phyloP scores from a whole-genome alignment of 139 green algal genomes.

The Gonium pectorale region DNA sequence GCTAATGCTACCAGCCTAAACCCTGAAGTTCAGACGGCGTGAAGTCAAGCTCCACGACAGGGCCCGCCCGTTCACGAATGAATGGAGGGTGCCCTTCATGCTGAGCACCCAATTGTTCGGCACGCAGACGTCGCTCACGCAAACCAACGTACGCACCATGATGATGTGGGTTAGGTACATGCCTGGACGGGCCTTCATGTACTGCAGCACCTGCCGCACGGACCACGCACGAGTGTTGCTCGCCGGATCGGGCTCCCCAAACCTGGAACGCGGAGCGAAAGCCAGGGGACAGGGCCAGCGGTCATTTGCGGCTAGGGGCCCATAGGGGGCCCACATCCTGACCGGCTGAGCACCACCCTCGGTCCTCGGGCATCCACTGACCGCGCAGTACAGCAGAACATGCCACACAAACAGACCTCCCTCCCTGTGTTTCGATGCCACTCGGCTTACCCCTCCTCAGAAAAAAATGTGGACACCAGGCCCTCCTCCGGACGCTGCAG shows the following conservation, averaged over 20 bases:
- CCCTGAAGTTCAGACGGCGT: neutral
- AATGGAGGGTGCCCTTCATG: neutral
- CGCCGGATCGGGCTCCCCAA: neutral
- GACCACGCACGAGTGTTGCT: neutral
- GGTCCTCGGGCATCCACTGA: too few species aligned
- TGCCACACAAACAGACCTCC: too few species aligned
- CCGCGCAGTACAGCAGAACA: too few species aligned
- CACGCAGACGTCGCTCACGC: too few species aligned
- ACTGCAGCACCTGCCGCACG: slow-evolving; percentile 11
- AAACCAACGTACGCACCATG: neutral
- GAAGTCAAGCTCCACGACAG: neutral
- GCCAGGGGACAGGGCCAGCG: too few species aligned
- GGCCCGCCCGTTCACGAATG: neutral
- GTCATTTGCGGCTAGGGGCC: too few species aligned
- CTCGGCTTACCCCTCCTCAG: neutral
- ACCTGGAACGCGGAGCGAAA: too few species aligned
- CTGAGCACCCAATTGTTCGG: too few species aligned
- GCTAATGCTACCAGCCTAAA: neutral
- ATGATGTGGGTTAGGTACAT: slow-evolving; percentile 40
- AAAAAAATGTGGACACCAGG: neutral
- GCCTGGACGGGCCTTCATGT: slow-evolving; percentile 25
- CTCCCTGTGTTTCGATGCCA: too few species aligned
- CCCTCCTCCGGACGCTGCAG: too few species aligned
- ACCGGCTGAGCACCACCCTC: too few species aligned
- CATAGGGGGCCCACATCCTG: too few species aligned